Percentiles rank a stretch among this genome's conserved stretches.
Conservation (phyloP, 768 basidiomycete species). For the Coprinellus aureogranulatus region DNA sequence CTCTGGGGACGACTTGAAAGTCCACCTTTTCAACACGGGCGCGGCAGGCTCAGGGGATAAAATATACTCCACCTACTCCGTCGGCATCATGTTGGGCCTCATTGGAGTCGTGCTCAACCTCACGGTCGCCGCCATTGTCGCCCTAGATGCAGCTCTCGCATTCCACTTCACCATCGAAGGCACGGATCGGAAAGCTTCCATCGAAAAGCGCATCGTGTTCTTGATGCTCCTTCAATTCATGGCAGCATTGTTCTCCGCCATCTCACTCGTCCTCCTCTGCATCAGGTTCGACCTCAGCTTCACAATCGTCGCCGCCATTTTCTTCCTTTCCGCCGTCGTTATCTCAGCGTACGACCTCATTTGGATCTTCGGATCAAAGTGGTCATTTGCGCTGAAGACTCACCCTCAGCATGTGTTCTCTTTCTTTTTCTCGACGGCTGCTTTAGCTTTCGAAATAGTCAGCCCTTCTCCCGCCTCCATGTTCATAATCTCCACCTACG, state of each 20-base stretch:
- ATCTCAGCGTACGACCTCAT: neutral
- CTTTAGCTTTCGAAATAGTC: neutral
- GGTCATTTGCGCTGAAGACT: neutral
- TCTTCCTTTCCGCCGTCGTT: neutral
- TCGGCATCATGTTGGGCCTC: neutral
- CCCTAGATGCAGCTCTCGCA: neutral
- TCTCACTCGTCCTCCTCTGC: neutral
- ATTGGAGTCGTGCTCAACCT: neutral
- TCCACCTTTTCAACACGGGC: neutral
- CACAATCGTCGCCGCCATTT: neutral
- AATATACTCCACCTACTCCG: neutral
- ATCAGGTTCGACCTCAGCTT: neutral
- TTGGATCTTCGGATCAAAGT: neutral
- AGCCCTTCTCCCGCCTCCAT: neutral
- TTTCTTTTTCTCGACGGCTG: neutral
- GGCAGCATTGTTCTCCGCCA: neutral
- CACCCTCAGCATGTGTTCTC: neutral
- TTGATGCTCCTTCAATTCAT: neutral
- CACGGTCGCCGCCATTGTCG: neutral
- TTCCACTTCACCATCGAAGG: neutral
- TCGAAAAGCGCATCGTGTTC: neutral
- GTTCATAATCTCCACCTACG: neutral
- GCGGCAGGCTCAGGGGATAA: neutral
- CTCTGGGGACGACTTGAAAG: neutral
- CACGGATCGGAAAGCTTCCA: neutral